Base-by-base conservation (phyloP, 768 basidiomycete genomes). In the Cystofilobasidium ferigula region DNA sequence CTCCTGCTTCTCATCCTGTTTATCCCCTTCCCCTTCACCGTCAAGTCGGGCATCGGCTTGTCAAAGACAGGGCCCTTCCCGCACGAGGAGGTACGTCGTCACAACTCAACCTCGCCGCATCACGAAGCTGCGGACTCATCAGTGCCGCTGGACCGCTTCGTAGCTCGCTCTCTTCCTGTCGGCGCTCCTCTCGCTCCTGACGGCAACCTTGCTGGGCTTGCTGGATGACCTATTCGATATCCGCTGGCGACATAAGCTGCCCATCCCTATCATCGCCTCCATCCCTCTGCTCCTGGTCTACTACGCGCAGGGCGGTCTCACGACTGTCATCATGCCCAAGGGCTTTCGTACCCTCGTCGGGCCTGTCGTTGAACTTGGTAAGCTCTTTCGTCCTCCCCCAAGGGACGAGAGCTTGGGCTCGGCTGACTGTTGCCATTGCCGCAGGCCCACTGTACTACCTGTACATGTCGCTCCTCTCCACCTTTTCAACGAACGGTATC, bases 181-280 rank as follows among this genome's bases (percentile, higher is more conserved):
- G 0, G 89, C 90, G 12, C 73, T 99, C 9, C 81, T 99, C n/a
- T 92, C 89, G 0, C 80, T 99, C 42, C 78, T 98, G 38, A 89
- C 89, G 48, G 93, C 95, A 0, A 93, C 92, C 0, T 81, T 98
- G 68, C 83, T 99, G 10, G 95, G 95, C 36, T 94, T 99, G 74
- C 80, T 97, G 53, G 95, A 99, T 72, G 95, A 99, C 76, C 82
- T 98, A 5, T 99, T 98, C 71, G 95, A 99, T 74, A 97, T 99
- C 70, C 85, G 95, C 22, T 99, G 95, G 95, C 79, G 95, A 64
- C 91, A 98, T 77, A 99, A 99, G 75, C 78, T 99, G 16, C 95
- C 95, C 0, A 93, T 99, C 62, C 95, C 95, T 0, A 83, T 99
- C 73, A 88, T 99, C 69, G 94, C 91, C 0, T 88, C 89, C 26